These are phyloP conservation scores for Chlorella vulgaris DNA, from an alignment of 139 green algal species.

Conservation along the genomic window DNA sequence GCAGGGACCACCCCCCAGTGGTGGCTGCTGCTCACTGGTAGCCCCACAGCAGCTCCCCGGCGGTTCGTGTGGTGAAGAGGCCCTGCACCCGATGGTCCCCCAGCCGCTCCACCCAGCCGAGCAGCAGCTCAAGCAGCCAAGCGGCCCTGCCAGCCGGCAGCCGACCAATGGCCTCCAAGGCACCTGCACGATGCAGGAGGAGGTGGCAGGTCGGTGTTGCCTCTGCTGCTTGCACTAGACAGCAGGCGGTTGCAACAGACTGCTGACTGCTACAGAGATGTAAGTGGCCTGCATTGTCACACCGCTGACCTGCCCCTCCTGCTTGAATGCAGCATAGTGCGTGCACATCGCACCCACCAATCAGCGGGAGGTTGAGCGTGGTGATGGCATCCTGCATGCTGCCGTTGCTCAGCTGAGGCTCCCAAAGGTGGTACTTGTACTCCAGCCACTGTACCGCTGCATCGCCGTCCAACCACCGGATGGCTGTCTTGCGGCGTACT, in stretches of 20 bases:
- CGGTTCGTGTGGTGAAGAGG: conserved; percentile 51
- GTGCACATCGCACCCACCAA: conserved; percentile 5
- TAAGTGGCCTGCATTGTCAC: too few species aligned
- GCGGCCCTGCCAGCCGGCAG: not conserved
- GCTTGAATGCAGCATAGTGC: too few species aligned
- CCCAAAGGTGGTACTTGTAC: conserved; percentile 29
- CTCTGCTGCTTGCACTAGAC: not conserved
- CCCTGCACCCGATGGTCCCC: conserved; percentile 34
- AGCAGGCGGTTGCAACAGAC: not conserved
- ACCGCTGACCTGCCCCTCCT: too few species aligned
- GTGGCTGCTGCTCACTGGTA: conserved; percentile 53
- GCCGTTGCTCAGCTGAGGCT: conserved; percentile 8
- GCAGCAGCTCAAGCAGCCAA: conserved; percentile 28
- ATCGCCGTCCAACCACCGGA: conserved; percentile 23
- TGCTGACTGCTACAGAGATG: too few species aligned
- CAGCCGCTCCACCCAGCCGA: conserved; percentile 35
- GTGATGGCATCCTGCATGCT: conserved; percentile 40
- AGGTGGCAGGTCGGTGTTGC: not conserved
- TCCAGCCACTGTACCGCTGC: conserved; percentile 33
- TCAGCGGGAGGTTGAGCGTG: conserved; percentile 55
- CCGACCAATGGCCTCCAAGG: conserved; percentile 32
- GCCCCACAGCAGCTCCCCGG: conserved; percentile 53
- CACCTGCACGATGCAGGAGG: conserved; percentile 14
- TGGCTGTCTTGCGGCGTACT: conserved; percentile 9
- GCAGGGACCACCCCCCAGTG: too few species aligned